These are phyloP conservation scores for Eremothecium coryli DNA, from an alignment of 1,139 yeast genomes.

Conservation along the genomic window DNA sequence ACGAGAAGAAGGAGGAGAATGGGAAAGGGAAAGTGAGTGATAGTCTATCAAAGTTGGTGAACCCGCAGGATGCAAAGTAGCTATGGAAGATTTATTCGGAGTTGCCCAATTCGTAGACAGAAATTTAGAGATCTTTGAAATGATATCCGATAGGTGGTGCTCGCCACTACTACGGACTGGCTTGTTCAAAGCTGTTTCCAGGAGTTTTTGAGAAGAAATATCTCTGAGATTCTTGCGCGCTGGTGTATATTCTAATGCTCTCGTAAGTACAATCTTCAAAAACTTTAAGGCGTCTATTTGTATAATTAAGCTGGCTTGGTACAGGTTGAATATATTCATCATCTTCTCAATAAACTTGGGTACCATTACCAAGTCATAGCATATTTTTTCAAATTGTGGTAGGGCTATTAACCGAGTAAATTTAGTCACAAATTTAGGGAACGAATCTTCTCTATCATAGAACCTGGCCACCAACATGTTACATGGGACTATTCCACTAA, in stretches of 20 bases:
- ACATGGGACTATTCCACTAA: constrained; percentile 5
- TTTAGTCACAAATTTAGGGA: constrained; percentile 23
- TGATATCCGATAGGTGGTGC: not conserved
- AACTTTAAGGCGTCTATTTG: constrained; percentile 30
- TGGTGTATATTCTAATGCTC: constrained; percentile 13
- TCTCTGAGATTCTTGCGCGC: constrained; percentile 3
- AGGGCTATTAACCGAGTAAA: constrained; percentile 22
- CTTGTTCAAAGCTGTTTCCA: constrained; percentile 6
- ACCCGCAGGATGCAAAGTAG: not conserved
- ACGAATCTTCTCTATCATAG: constrained; percentile 19
- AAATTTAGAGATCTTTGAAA: constrained; percentile 12
- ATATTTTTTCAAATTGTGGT: constrained; percentile 16
- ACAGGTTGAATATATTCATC: constrained; percentile 21
- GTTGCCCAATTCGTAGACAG: constrained; percentile 18
- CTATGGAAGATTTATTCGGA: not conserved
- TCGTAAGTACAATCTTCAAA: constrained; percentile 20
- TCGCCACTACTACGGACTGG: constrained; percentile 1
- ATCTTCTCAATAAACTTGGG: constrained; percentile 17
- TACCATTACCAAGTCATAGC: constrained; percentile 15
- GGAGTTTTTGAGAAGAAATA: constrained; percentile 4
- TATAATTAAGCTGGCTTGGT: constrained; percentile 26
- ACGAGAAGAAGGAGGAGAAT: constrained; percentile 5
- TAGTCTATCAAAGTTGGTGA: constrained; percentile 2
- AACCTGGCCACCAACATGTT: constrained; percentile 4
- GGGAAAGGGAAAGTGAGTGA: constrained; percentile 5